phyloP scores from a whole-genome alignment of 176 grass and related monocot species.

The Carex pumila region DNA sequence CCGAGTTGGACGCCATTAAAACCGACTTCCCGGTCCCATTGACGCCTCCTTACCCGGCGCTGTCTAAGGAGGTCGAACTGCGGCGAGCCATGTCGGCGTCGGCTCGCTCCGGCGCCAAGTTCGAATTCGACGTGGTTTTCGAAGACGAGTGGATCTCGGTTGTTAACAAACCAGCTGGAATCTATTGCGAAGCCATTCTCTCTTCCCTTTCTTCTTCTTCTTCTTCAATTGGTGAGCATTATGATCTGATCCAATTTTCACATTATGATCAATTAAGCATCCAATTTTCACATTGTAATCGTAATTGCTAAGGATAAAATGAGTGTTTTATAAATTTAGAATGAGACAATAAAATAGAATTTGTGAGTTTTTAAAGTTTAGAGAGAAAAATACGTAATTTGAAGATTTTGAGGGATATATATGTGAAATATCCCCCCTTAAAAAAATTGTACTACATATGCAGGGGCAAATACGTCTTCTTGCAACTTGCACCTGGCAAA shows the following conservation, averaged over 20 bases:
- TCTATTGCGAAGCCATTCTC: conserved; percentile 84
- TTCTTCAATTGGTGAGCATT: background rate
- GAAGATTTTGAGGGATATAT: too few species aligned
- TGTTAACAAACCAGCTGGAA: conserved; percentile 68
- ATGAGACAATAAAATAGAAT: too few species aligned
- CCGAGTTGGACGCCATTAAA: background rate
- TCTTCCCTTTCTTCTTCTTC: conserved; percentile 24
- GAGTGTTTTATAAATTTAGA: too few species aligned
- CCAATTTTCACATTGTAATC: too few species aligned
- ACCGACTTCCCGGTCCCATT: conserved; percentile 47
- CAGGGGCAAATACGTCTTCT: conserved; percentile 30
- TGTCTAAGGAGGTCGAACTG: conserved; percentile 79
- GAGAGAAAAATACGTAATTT: too few species aligned
- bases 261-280: background rate
- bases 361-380: too few species aligned
- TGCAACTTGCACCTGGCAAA: conserved; percentile 73
- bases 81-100: conserved; percentile 74
- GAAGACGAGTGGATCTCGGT: conserved; percentile 83
- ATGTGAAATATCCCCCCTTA: too few species aligned
- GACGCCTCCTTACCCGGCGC: conserved; percentile 65
- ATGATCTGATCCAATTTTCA: background rate
- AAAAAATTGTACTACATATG: background rate
- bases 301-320: too few species aligned
- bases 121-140: conserved; percentile 33
- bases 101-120: conserved; percentile 29